A percentile compares a stretch with the other conserved stretches of the same genome.
Evolutionary conservation across 371 early-diverging fungal genomes (phyloP).

Genomic region (Apophysomyces elegans): DNA sequence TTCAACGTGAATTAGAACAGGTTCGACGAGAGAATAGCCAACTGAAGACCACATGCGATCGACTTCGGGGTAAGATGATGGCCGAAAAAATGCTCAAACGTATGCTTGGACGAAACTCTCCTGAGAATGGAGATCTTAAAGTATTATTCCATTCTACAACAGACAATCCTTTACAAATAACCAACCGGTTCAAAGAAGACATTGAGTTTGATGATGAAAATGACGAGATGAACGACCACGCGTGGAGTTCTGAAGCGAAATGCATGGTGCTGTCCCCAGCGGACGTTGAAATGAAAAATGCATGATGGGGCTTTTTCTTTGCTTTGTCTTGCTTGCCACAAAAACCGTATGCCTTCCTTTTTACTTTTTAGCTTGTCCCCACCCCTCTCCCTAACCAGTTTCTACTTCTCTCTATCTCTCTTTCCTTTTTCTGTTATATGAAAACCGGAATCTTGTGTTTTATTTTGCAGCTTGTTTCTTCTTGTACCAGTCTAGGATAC

Average conservation of each 20-base stretch:
- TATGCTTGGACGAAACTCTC: constrained; percentile 16
- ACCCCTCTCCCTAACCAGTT: no score
- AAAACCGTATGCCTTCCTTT: not conserved
- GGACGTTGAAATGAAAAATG: not conserved
- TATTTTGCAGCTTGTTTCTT: not conserved
- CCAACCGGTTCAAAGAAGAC: not conserved
- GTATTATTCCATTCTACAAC: not conserved
- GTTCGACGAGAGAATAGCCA: constrained; percentile 50
- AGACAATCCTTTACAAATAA: not conserved
- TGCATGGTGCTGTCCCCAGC: not conserved
- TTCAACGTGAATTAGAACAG: constrained; percentile 55
- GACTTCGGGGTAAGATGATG: constrained; percentile 56
- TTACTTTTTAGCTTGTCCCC: no score
- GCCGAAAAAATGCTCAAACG: constrained; percentile 62
- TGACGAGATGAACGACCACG: not conserved
- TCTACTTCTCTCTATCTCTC: no score
- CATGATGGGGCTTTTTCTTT: not conserved
- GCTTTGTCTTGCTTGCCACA: no score
- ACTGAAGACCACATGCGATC: constrained; percentile 53
- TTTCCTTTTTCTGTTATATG: not conserved
- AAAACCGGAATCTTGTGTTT: not conserved
- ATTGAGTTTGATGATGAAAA: not conserved
- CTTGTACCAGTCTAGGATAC: not conserved
- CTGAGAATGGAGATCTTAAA: not conserved
- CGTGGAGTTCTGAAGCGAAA: not conserved